Conservation (phyloP, 305 asterid genomes). For the Fraxinus sp. region DNA sequence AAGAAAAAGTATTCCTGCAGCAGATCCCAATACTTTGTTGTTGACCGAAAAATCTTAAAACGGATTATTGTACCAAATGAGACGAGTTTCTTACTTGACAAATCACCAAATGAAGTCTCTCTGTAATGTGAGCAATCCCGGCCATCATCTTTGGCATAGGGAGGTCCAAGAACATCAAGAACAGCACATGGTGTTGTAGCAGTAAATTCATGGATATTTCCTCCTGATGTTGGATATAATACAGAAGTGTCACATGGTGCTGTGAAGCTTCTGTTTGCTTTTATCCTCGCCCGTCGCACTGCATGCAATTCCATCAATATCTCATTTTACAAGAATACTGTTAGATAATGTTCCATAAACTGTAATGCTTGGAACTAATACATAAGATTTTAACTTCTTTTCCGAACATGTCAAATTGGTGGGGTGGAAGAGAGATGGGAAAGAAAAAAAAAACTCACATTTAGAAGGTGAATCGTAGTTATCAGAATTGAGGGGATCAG, state of each 20-base stretch:
- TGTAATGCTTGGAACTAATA: not conserved
- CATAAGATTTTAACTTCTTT: not conserved
- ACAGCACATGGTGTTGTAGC: constrained; percentile 81
- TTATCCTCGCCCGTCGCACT: constrained; percentile 60
- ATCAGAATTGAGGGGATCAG: constrained; percentile 28
- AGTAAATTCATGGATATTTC: constrained; percentile 73
- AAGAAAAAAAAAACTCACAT: constrained; percentile 25
- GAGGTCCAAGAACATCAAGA: constrained; percentile 82
- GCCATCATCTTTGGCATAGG: constrained; percentile 64
- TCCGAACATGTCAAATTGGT: not conserved
- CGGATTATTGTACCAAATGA: not conserved
- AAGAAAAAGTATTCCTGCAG: not conserved
- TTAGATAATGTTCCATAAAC: not conserved
- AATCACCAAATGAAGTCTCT: constrained; percentile 37
- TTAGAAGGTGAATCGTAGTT: constrained; percentile 24
- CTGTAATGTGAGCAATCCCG: constrained; percentile 63
- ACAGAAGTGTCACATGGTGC: constrained; percentile 73
- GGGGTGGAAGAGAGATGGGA: not conserved
- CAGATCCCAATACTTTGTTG: not conserved
- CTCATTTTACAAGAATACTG: not conserved
- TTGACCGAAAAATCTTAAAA: not conserved
- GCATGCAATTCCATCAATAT: constrained; percentile 9
- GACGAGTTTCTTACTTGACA: not conserved
- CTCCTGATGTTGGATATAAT: constrained; percentile 79
- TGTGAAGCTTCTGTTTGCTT: constrained; percentile 45